Evolutionary conservation across 768 basidiomycete species (phyloP), one percentile per base, ranked within the genome.

Genomic region (Chalciporus piperatus): DNA sequence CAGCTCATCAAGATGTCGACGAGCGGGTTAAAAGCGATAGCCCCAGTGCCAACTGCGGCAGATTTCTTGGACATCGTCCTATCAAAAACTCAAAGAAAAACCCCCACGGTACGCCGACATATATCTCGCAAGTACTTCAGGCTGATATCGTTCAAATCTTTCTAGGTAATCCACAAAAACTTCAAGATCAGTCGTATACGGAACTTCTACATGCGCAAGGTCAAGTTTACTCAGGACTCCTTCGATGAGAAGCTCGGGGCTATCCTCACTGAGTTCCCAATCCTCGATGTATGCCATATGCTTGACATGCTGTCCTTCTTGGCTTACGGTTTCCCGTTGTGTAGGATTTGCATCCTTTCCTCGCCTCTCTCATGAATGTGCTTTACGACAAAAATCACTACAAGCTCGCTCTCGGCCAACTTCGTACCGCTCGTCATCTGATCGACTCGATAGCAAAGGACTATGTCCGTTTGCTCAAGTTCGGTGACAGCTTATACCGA

Each of bases 381-480:
- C 81, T 99, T 38, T 99, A 99, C 72, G 97, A 99, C 80, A 98
- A 98, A 75, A 98, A 98, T 67, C 96, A 99, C 68, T 98, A 98
- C 83, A 98, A 98, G 74, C 89, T 99, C 47, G 97, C 97, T 3
- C 77, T 99, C 40, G 96, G 97, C 53, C 97, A 99, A 67, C 83
- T 99, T 52, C 87, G 96, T 58, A 99, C 97, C 1, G 91, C 91
- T 2, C 80, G 89, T 35, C 97, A 99, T 81, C 77, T 99, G 45
- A 97, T 98, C 62, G 94, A 97, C 72, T 92, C 95, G 33, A 89
- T 99, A 51, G 92, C 89, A 41, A 98, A 98, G 68, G 97, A 99
- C 70, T 98, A 98, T 72, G 87, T 91, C 57, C 87, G 96, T 51
- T 76, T 99, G 48, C 82, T 99, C 64, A 98, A 99, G 69, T 99